phyloP scores from a whole-genome alignment of 2,329 filamentous ascomycete species.

The Dissoconium aciculare region DNA sequence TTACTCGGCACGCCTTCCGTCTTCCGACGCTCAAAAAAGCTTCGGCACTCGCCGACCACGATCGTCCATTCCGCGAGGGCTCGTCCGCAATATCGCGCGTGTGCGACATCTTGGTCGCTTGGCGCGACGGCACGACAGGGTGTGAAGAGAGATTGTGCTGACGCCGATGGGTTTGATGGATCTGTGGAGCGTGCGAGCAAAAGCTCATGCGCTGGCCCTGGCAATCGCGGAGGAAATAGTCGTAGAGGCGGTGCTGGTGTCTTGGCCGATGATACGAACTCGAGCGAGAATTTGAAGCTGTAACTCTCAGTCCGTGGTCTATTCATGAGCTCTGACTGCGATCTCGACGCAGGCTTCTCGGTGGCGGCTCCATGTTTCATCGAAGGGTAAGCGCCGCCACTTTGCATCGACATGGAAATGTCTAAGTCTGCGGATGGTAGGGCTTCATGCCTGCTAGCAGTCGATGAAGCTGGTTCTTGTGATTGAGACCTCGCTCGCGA shows the following conservation, averaged over 20 bases:
- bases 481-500: slow-evolving; percentile 17
- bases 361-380: slow-evolving; percentile 3
- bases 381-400: neutral
- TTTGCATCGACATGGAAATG: neutral
- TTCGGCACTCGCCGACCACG: slow-evolving; percentile 64
- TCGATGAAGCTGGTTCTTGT: slow-evolving; percentile 7
- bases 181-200: slow-evolving; percentile 31
- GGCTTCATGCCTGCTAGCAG: too few relatives aligned
- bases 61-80: slow-evolving; percentile 66
- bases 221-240: slow-evolving; percentile 54
- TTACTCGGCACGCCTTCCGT: slow-evolving; percentile 56
- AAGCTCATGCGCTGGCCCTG: slow-evolving; percentile 52
- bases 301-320: slow-evolving; percentile 39
- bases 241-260: slow-evolving; percentile 44
- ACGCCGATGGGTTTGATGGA: slow-evolving; percentile 8
- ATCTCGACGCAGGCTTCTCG: slow-evolving; percentile 2
- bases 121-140: slow-evolving; percentile 23
- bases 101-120: slow-evolving; percentile 23
- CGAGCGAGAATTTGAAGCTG: slow-evolving; percentile 61
- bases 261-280: slow-evolving; percentile 45
- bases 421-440: neutral
- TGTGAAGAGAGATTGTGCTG: too few relatives aligned
- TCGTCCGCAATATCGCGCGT: slow-evolving; percentile 50
- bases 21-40: slow-evolving; percentile 61
- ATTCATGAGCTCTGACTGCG: slow-evolving; percentile 2